Conservation (phyloP, 2,329 filamentous ascomycete genomes). For the Microdochium paspali region DNA sequence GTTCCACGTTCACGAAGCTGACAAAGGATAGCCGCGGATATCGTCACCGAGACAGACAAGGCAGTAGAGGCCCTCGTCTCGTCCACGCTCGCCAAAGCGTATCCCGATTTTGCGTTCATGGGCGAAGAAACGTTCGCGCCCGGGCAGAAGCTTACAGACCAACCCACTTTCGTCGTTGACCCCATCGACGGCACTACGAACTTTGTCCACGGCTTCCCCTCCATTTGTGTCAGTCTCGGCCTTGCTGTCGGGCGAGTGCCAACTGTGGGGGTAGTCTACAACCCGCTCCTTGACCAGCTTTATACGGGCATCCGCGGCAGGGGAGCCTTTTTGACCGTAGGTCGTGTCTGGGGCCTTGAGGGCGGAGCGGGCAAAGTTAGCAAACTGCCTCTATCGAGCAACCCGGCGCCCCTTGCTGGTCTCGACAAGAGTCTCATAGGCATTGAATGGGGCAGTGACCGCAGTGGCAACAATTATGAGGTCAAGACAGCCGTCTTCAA, state of each 20-base stretch:
- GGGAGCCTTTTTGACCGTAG: conserved; percentile 52
- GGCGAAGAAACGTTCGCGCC: conserved; percentile 71
- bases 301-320: conserved; percentile 60
- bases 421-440: conserved; percentile 57
- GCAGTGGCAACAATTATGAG: conserved; percentile 61
- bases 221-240: conserved; percentile 69
- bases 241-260: conserved; percentile 54
- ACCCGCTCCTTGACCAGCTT: conserved; percentile 62
- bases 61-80: conserved; percentile 56
- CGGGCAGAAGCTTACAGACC: conserved; percentile 49
- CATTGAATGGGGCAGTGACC: conserved; percentile 64
- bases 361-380: conserved; percentile 23
- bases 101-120: conserved; percentile 54
- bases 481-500: conserved; percentile 60
- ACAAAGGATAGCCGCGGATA: conserved; percentile 45
- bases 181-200: conserved; percentile 79
- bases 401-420: conserved; percentile 46
- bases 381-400: conserved; percentile 33
- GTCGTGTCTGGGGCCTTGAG: conserved; percentile 27
- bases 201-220: conserved; percentile 68
- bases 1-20: not conserved
- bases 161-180: conserved; percentile 72
- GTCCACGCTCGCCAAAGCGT: conserved; percentile 36
- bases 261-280: conserved; percentile 68
- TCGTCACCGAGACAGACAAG: conserved; percentile 60